A percentile compares a stretch with the other conserved stretches of the same genome.
phyloP scores from a whole-genome alignment of 306 rosid genomes.

The Dryas octopetala region DNA sequence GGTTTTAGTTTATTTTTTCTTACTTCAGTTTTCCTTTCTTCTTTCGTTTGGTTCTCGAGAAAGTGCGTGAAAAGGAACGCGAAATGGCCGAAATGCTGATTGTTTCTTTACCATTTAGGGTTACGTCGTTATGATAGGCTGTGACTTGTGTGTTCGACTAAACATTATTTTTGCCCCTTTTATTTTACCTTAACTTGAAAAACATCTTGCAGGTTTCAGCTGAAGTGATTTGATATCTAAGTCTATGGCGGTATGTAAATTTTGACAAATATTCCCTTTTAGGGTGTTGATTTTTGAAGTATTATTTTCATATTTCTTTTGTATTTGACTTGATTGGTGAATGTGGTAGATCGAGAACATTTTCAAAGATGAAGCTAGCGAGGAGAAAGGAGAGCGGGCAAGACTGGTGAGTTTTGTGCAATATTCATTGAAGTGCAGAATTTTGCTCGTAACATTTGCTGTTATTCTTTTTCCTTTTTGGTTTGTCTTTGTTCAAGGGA shows the following conservation, averaged over 20 bases:
- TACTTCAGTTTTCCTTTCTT: not conserved
- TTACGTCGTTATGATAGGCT: not conserved
- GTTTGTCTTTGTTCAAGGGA: not conserved
- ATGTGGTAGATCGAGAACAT: slow-evolving; percentile 60
- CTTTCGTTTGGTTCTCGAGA: not conserved
- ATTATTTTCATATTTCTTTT: not conserved
- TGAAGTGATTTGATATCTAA: slow-evolving; percentile 18
- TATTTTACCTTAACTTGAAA: not conserved
- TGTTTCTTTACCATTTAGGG: not conserved
- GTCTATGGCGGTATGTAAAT: slow-evolving; percentile 64
- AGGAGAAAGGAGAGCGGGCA: slow-evolving; percentile 96
- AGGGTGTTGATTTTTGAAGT: not conserved
- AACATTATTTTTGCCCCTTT: not conserved
- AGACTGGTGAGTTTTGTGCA: slow-evolving; percentile 66
- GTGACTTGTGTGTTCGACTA: not conserved
- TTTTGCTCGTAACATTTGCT: not conserved
- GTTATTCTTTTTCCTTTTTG: not conserved
- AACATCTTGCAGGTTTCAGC: slow-evolving; percentile 24
- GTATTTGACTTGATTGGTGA: slow-evolving; percentile 19
- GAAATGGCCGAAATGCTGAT: not conserved
- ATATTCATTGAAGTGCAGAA: not conserved
- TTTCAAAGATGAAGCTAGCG: slow-evolving; percentile 91
- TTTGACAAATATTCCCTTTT: not conserved
- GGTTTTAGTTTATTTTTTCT: slow-evolving; percentile 21
- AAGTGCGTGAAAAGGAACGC: not conserved